Conservation (phyloP, 2,329 filamentous ascomycete species). For the Juglanconis sp. region DNA sequence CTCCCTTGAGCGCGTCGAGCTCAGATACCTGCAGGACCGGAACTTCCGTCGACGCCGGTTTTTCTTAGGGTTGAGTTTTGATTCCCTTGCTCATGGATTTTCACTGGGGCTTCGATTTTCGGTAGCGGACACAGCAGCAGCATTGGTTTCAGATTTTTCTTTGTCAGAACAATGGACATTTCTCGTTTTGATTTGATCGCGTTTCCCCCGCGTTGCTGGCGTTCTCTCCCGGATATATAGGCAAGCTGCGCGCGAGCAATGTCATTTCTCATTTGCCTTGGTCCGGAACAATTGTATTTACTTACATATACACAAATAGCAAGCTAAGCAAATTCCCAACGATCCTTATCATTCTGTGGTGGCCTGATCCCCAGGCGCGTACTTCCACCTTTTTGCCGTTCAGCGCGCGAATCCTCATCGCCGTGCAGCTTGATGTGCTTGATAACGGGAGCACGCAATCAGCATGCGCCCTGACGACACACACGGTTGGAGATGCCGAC, state of each 20-base stretch:
- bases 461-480: conserved; percentile 15
- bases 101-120: not conserved
- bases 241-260: not conserved
- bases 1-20: not conserved
- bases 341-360: conserved; percentile 3
- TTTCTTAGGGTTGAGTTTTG: not conserved
- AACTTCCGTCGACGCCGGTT: not conserved
- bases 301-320: not conserved
- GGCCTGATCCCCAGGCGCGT: conserved; percentile 1
- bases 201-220: not conserved
- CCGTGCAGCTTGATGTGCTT: conserved; percentile 15
- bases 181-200: not conserved
- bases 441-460: conserved; percentile 17
- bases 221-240: not conserved
- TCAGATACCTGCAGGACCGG: not conserved
- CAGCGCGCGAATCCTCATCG: conserved; percentile 7
- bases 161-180: not conserved
- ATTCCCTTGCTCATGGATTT: not conserved
- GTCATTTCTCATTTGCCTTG: not conserved
- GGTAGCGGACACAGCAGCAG: not conserved
- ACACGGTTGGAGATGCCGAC: conserved; percentile 6
- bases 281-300: not conserved
- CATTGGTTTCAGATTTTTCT: not conserved
- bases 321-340: conserved; percentile 6
- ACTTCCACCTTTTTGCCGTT: not conserved